These are phyloP conservation scores for Saccharomycopsis fermentans DNA, from an alignment of 805 yeast species.

Conservation along the genomic window DNA sequence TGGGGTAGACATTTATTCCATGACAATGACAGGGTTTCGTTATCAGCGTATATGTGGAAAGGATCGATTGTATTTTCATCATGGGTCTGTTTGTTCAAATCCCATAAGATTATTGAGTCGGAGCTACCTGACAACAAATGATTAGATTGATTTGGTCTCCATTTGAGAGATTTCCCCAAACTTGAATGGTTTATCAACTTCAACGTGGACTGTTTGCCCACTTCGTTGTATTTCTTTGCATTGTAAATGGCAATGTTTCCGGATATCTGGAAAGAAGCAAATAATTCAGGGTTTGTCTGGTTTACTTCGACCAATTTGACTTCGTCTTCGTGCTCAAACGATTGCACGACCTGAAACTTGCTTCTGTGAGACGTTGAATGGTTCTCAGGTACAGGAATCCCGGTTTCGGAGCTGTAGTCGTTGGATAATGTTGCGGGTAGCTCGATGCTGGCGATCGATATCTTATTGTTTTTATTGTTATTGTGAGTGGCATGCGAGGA, in stretches of 20 bases:
- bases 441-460: constrained; percentile 7
- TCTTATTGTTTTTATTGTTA: neutral
- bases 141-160: constrained; percentile 35
- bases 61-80: neutral
- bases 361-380: constrained; percentile 23
- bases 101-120: constrained; percentile 55
- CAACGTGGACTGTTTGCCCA: constrained; percentile 22
- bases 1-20: neutral
- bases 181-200: constrained; percentile 40
- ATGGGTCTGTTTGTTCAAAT: constrained; percentile 20
- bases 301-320: neutral
- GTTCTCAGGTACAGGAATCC: constrained; percentile 24
- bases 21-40: neutral
- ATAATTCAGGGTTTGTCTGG: neutral
- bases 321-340: constrained; percentile 12
- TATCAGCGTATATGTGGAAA: neutral
- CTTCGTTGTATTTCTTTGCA: neutral
- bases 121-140: constrained; percentile 42
- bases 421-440: constrained; percentile 35
- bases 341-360: constrained; percentile 34
- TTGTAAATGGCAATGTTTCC: constrained; percentile 14
- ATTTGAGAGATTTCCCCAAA: constrained; percentile 65
- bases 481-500: neutral
- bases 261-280: constrained; percentile 18
- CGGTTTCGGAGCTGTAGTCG: neutral